Evolutionary conservation across 192 early-diverging fungal genomes (phyloP).

Genomic region (Globomyces pollinis-pini): DNA sequence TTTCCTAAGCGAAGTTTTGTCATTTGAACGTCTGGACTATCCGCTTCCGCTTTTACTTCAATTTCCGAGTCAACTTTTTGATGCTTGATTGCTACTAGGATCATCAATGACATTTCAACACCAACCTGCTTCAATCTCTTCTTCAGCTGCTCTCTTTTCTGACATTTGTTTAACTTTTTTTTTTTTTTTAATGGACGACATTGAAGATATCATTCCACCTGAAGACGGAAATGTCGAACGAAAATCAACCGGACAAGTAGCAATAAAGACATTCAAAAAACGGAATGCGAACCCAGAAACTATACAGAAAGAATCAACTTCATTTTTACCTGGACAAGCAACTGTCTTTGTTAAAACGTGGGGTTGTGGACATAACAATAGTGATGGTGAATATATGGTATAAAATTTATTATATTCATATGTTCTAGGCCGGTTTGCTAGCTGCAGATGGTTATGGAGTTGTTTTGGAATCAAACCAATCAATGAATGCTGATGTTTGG

Average conservation of each 20-base stretch:
- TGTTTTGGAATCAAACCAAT: conserved; percentile 29
- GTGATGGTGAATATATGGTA: conserved; percentile 25
- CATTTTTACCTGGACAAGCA: conserved; percentile 40
- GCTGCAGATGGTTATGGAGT: conserved; percentile 41
- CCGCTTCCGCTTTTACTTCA: too few species aligned
- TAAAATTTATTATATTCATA: too few species aligned
- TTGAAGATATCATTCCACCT: conserved; percentile 26
- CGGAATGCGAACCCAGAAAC: conserved; percentile 10
- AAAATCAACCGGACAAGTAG: background rate
- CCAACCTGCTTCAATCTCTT: too few species aligned
- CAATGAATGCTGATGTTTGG: conserved; percentile 43
- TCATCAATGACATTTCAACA: too few species aligned
- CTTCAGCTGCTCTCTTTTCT: too few species aligned
- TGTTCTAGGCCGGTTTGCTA: conserved; percentile 43
- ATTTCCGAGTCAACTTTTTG: too few species aligned
- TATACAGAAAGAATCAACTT: background rate
- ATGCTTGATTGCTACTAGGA: too few species aligned
- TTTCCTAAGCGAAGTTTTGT: background rate
- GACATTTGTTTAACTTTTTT: background rate
- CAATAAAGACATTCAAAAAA: background rate
- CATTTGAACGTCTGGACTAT: too few species aligned
- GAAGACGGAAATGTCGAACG: conserved; percentile 5
- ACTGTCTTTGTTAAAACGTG: conserved; percentile 44
- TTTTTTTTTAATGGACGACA: conserved; percentile 18
- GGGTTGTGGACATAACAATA: conserved; percentile 41